Conservation (phyloP, 352 stramenopile species). For the Globisporangium abappressorium region DNA sequence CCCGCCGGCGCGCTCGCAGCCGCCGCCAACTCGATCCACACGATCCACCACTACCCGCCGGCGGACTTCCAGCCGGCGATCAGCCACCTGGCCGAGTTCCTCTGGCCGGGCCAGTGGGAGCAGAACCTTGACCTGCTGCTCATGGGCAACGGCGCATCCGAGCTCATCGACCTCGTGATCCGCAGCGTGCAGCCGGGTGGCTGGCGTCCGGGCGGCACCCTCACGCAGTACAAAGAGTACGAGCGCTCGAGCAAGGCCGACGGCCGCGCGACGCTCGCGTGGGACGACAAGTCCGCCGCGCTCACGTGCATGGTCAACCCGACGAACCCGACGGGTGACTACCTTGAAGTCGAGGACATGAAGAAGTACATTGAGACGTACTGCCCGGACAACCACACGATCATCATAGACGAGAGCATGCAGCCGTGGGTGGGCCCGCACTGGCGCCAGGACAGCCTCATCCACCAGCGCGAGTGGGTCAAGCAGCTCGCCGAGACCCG, state of each 20-base stretch:
- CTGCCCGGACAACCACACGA: slow-evolving; percentile 84
- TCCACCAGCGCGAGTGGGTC: slow-evolving; percentile 85
- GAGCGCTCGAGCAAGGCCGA: slow-evolving; percentile 82
- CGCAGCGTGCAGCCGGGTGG: slow-evolving; percentile 69
- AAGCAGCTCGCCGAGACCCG: slow-evolving; percentile 64
- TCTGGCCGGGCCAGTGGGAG: slow-evolving; percentile 65
- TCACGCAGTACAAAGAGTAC: slow-evolving; percentile 88
- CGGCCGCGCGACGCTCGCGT: slow-evolving; percentile 71
- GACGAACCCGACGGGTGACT: slow-evolving; percentile 89
- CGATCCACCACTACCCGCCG: slow-evolving; percentile 88
- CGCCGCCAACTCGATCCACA: slow-evolving; percentile 67
- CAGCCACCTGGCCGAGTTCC: slow-evolving; percentile 85
- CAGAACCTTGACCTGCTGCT: slow-evolving; percentile 66
- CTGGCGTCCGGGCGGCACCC: slow-evolving; percentile 68
- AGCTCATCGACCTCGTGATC: slow-evolving; percentile 89
- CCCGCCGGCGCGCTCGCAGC: slow-evolving; percentile 64
- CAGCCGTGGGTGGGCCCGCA: slow-evolving; percentile 85
- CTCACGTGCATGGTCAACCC: slow-evolving; percentile 89
- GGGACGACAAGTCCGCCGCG: slow-evolving; percentile 63
- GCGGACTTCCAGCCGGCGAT: slow-evolving; percentile 89
- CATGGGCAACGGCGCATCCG: slow-evolving; percentile 81
- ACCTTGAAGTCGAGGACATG: slow-evolving; percentile 77
- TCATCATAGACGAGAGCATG: slow-evolving; percentile 92
- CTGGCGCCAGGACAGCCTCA: slow-evolving; percentile 85
- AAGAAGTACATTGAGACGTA: slow-evolving; percentile 86